phyloP scores from a whole-genome alignment of 768 basidiomycete species.

The Amanita rubescens region DNA sequence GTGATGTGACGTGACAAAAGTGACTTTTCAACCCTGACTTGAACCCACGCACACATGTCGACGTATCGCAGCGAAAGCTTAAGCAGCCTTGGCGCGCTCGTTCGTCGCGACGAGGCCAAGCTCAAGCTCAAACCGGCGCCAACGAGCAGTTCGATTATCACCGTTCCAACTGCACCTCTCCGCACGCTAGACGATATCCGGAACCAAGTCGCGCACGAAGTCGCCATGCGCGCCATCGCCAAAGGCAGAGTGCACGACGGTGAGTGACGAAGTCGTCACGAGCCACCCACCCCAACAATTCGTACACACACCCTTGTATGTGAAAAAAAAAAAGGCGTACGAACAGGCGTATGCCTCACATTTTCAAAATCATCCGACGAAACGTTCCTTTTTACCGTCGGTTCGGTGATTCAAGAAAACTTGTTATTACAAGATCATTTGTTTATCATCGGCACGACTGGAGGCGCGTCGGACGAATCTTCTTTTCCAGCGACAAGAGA shows the following conservation, averaged over 20 bases:
- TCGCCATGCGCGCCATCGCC: constrained; percentile 39
- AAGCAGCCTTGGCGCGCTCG: constrained; percentile 1
- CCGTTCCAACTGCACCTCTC: too few species aligned
- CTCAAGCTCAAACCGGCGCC: too few species aligned
- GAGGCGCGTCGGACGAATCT: constrained; percentile 9
- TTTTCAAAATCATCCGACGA: constrained; percentile 52
- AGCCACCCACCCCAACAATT: too few species aligned
- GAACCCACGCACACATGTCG: too few species aligned
- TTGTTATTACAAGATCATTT: constrained; percentile 38
- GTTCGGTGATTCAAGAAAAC: constrained; percentile 35
- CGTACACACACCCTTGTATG: too few species aligned
- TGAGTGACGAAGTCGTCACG: too few species aligned
- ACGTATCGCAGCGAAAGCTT: neutral
- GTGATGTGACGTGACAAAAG: too few species aligned
- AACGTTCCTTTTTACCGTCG: constrained; percentile 49
- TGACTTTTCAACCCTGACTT: too few species aligned
- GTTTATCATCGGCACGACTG: constrained; percentile 50
- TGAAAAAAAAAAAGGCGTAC: constrained; percentile 40
- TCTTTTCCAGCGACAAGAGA: constrained; percentile 9
- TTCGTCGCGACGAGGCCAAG: neutral
- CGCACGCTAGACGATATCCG: constrained; percentile 42
- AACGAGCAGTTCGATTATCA: too few species aligned
- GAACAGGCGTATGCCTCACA: constrained; percentile 53
- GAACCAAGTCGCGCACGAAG: constrained; percentile 41
- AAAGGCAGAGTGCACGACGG: constrained; percentile 37